Conservation (phyloP, 257 asterid species). For the Petunia secreta region DNA sequence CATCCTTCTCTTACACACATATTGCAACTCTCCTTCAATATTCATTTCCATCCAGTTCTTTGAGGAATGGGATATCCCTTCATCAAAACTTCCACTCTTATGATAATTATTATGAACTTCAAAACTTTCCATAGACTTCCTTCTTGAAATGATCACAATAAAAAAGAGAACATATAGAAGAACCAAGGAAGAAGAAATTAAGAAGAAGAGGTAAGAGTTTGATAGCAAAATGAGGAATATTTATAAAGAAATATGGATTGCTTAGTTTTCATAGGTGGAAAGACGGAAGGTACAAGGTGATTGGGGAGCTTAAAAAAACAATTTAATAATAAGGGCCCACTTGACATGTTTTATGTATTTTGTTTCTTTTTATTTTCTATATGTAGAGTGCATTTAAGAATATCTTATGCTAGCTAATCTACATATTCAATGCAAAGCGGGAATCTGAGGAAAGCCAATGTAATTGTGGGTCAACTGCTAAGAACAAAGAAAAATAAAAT, state of each 20-base stretch:
- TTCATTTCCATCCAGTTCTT: not conserved
- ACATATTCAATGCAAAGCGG: not conserved
- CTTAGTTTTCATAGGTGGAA: constrained; percentile 9
- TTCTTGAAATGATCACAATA: not conserved
- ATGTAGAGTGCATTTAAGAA: not conserved
- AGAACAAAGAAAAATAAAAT: not conserved
- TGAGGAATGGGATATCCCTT: too few species aligned
- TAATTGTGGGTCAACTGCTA: not conserved
- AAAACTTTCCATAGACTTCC: constrained; percentile 13
- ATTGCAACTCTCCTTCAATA: not conserved
- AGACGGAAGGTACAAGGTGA: constrained; percentile 14
- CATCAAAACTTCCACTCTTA: constrained; percentile 1
- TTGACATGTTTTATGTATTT: constrained; percentile 4
- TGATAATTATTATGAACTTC: not conserved
- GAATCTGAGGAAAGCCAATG: not conserved
- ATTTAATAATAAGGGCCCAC: not conserved
- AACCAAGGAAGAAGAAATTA: not conserved
- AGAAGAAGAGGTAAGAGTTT: not conserved
- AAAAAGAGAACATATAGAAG: not conserved
- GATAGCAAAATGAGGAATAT: not conserved
- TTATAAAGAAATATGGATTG: constrained; percentile 10
- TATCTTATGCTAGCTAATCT: not conserved
- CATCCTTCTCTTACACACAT: not conserved
- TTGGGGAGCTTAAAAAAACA: not conserved
- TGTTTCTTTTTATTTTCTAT: not conserved